Base-by-base conservation (phyloP, 129 eudicot genomes). In the Saposhnikovia divaricata region DNA sequence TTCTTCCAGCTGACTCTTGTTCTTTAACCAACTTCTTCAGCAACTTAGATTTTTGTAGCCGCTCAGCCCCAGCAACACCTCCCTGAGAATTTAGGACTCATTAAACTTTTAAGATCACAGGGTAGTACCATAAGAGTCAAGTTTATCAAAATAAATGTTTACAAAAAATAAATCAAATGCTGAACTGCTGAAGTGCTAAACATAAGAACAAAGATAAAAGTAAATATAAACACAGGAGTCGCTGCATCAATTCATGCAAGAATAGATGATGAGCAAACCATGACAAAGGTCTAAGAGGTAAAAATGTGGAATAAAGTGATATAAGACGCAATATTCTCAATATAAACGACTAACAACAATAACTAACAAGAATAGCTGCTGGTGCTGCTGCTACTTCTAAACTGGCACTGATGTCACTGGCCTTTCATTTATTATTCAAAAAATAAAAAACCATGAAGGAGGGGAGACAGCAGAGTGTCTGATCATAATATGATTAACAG, bases 21-120 rank as follows among this genome's bases (percentile, higher is more conserved):
- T 92, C 96, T 83, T 95, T 92, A n/a, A 95, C 92, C 79, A 95
- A 80, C 83, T 85, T 95, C 87, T 95, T 95, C n/a, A 95, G 86
- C 81, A 85, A 80, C 84, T 77, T 87, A 18, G 99, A 95, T 81
- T 86, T 95, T 55, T 85, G 87, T 79, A 95, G 85, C 83, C 88
- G 85, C 90, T 92, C 92, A 14, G 87, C 57, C 34, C 90, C 93
- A 27, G 86, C 66, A 69, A n/a, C 44, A 46, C 92, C 96, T 76
- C 99, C 99, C 99, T 95, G 78, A 23, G 69, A 61, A 76, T 83
- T 79, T 7, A 59, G 37, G 81, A 19, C 74, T 34, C 51, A 59
- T 23, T 9, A 11, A 80, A 70, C 11, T 51, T 5, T 69, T 78
- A 37, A 46, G 72, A 42, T 28, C 12, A 27, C 66, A 59, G 11